Evolutionary conservation across 352 stramenopile species (phyloP).

Genomic region (Globisporangium cystogenes): DNA sequence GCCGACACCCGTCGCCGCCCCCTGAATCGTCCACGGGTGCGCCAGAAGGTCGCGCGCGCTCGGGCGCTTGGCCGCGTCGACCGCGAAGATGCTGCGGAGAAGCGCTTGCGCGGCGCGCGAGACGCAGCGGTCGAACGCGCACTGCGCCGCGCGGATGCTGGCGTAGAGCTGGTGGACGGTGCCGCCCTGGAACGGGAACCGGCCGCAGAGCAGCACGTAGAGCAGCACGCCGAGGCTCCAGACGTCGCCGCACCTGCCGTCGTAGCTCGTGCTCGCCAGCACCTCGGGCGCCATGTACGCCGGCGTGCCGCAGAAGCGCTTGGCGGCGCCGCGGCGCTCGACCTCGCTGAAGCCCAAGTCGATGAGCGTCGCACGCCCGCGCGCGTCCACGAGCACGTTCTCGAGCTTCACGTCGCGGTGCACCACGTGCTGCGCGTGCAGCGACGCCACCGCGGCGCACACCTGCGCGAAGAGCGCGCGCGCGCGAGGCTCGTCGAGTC

Average conservation of each 20-base stretch:
- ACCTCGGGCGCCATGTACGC: slow-evolving; percentile 82
- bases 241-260: slow-evolving; percentile 40
- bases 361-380: slow-evolving; percentile 33
- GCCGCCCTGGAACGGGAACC: slow-evolving; percentile 79
- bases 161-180: slow-evolving; percentile 47
- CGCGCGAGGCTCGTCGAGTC: slow-evolving; percentile 28
- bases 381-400: slow-evolving; percentile 54
- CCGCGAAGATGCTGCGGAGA: slow-evolving; percentile 33
- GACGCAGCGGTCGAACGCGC: slow-evolving; percentile 16
- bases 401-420: slow-evolving; percentile 78
- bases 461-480: slow-evolving; percentile 39
- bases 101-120: slow-evolving; percentile 35
- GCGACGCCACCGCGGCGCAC: slow-evolving; percentile 22
- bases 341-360: slow-evolving; percentile 72
- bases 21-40: slow-evolving; percentile 29
- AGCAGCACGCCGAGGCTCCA: slow-evolving; percentile 60
- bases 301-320: slow-evolving; percentile 74
- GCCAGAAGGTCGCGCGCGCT: slow-evolving; percentile 22
- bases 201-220: slow-evolving; percentile 38
- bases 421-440: slow-evolving; percentile 54
- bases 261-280: slow-evolving; percentile 42
- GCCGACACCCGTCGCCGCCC: not conserved
- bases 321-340: slow-evolving; percentile 20
- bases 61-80: slow-evolving; percentile 36
- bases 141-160: slow-evolving; percentile 18